Evolutionary conservation across 768 basidiomycete species (phyloP).

Genomic region (Pleurotus pulmonarius): DNA sequence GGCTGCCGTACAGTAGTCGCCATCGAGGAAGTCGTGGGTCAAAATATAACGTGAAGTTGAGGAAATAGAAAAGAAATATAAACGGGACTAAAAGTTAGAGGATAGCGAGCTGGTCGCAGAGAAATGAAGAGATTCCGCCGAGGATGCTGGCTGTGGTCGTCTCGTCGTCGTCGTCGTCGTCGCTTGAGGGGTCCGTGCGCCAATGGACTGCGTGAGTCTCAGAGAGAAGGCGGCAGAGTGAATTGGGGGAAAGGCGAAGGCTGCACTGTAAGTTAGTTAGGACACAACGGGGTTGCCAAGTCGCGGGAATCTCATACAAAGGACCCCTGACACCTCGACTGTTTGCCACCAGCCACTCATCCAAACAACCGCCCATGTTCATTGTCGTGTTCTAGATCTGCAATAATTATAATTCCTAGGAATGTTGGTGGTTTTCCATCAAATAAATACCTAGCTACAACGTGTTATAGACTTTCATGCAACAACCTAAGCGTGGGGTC

Average conservation of each 20-base stretch:
- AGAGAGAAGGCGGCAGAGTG: neutral
- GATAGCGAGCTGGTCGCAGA: constrained; percentile 9
- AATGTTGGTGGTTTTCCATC: too few relatives aligned
- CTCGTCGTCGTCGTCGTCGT: constrained; percentile 4
- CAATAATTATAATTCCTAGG: too few relatives aligned
- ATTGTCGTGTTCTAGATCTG: too few relatives aligned
- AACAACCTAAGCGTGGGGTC: too few relatives aligned
- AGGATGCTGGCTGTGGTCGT: neutral
- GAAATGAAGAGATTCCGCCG: constrained; percentile 2
- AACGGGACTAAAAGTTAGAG: constrained; percentile 1
- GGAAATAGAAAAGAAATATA: constrained; percentile 5
- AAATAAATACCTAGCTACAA: too few relatives aligned
- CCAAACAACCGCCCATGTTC: too few relatives aligned
- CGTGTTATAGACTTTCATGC: too few relatives aligned
- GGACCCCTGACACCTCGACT: neutral
- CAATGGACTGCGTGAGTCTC: constrained; percentile 6
- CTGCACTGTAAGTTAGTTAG: neutral
- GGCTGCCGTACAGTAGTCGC: constrained; percentile 60
- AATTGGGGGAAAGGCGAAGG: neutral
- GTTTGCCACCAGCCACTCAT: neutral
- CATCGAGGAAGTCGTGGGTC: constrained; percentile 33
- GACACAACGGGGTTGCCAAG: neutral
- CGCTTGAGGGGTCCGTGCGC: constrained; percentile 1
- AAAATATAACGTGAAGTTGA: constrained; percentile 6
- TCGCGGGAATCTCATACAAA: constrained; percentile 2